These are phyloP conservation scores for Boletus subcaerulescens DNA, from an alignment of 768 basidiomycete species.

Conservation along the genomic window DNA sequence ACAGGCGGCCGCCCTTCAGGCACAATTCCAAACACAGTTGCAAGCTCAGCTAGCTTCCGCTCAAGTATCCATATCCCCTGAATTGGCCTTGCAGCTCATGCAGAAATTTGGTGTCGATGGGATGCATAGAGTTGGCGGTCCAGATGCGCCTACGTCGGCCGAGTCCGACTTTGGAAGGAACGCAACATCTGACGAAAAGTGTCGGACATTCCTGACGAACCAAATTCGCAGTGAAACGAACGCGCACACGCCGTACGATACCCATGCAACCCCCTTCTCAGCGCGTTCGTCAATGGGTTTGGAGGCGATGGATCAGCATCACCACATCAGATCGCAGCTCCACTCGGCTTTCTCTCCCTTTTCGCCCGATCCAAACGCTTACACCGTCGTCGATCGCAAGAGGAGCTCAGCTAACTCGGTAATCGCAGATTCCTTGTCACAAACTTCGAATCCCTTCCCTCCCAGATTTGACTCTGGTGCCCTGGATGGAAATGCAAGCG, in stretches of 20 bases:
- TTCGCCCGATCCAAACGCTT: constrained; percentile 68
- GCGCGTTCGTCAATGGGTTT: constrained; percentile 11
- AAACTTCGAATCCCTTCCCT: constrained; percentile 49
- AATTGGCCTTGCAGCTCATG: constrained; percentile 61
- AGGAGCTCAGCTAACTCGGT: constrained; percentile 36
- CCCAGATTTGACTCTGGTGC: constrained; percentile 43
- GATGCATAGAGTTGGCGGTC: constrained; percentile 26
- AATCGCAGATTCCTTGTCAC: constrained; percentile 43
- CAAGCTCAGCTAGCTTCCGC: constrained; percentile 31
- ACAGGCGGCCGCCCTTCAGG: constrained; percentile 68
- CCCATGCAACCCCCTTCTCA: constrained; percentile 17
- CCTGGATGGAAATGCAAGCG: constrained; percentile 37
- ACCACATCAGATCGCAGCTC: constrained; percentile 18
- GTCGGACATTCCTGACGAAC: constrained; percentile 18
- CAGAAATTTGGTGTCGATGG: constrained; percentile 51
- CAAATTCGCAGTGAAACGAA: constrained; percentile 19
- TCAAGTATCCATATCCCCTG: constrained; percentile 43
- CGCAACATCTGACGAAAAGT: constrained; percentile 22
- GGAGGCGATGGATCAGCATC: constrained; percentile 17
- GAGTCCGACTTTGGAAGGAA: constrained; percentile 17
- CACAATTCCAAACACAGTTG: constrained; percentile 37
- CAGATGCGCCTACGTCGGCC: constrained; percentile 7
- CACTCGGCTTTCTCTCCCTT: constrained; percentile 63
- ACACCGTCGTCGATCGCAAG: constrained; percentile 34
- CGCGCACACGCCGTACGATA: constrained; percentile 19